Base-by-base conservation (phyloP, 2,329 filamentous ascomycete genomes). In the Sclerotinia nivalis region DNA sequence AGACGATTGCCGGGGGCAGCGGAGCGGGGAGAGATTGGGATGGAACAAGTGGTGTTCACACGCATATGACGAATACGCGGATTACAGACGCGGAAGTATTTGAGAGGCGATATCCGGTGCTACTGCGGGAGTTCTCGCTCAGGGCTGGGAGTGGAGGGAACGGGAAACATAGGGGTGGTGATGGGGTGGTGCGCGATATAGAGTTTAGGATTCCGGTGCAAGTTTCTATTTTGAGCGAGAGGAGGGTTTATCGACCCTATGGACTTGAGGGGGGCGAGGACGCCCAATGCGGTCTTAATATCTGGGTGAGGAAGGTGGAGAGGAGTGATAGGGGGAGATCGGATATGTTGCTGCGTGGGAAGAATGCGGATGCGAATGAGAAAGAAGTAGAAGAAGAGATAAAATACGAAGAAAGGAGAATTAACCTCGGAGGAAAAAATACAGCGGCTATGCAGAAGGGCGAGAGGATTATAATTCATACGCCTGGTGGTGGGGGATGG, bases 191-290 rank as follows among this genome's bases (percentile, higher is more conserved):
- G 0, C 80, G 92, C 0, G 93, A 96, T 71, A 93, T 96, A 71
- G 92, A 96, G 80, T 94, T 94, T 79, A 84, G 91, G 2, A 88
- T 91, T 55, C 90, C 91, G 0, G 86, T 96, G 7, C 90, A 93
- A 78, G 91, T 92, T 20, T 91, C 88, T 1, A 95, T 97, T 37
- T 81, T 96, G 9, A 91, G 88, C 8, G 93, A 97, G 79, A 80
- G 93, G 25, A 82, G 93, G 43, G 91, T 95, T 0, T 89, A 91
- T 72, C 85, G 87, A 66, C 93, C 93, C 1, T 97, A 94, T 74
- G 94, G 95, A 0, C 84, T 97, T 71, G 89, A 89, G 31, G 95
- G 95, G 0, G 95, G 95, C 4, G 90, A 89, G 69, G 91, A 95
- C 72, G 95, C 89, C 0, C 81, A 88, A 74, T 90, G 91, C 65